Conservation (phyloP, 495 filamentous ascomycete species). For the Aspergillus egyptiacus region DNA sequence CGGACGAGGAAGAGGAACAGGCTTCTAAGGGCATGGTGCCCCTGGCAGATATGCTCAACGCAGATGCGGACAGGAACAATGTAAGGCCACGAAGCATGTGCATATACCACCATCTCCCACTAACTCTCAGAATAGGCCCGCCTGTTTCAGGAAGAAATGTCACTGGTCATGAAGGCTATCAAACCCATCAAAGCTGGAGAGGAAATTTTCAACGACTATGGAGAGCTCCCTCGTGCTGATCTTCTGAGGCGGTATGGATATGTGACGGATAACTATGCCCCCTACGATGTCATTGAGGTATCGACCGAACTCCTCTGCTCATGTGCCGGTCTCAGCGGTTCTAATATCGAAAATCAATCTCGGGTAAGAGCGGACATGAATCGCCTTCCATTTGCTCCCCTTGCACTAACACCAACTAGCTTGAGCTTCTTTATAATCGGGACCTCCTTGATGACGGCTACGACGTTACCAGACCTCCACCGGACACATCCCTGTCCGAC, state of each 20-base stretch:
- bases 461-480: constrained; percentile 37
- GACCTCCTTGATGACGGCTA: constrained; percentile 52
- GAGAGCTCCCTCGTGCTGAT: constrained; percentile 73
- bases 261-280: constrained; percentile 66
- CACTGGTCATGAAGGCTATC: constrained; percentile 60
- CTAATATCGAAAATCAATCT: constrained; percentile 38
- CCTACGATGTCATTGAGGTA: constrained; percentile 80
- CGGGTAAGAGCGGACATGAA: constrained; percentile 28
- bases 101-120: constrained; percentile 11
- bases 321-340: constrained; percentile 36
- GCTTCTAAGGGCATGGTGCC: constrained; percentile 81
- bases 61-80: constrained; percentile 79
- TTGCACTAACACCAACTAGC: constrained; percentile 17
- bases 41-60: constrained; percentile 88
- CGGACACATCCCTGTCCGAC: constrained; percentile 31
- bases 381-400: background rate
- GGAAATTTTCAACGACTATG: constrained; percentile 90
- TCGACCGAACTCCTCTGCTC: constrained; percentile 51
- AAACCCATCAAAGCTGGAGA: constrained; percentile 61
- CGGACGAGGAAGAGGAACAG: constrained; percentile 62
- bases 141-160: constrained; percentile 62
- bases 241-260: constrained; percentile 86
- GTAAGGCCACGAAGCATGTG: constrained; percentile 30
- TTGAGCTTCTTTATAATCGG: constrained; percentile 44
- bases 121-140: constrained; percentile 39